Evolutionary conservation across 176 grass and related monocot genomes (phyloP), one percentile per base, ranked within the genome.

Genomic region (Rhipidocladum racemiflorum): DNA sequence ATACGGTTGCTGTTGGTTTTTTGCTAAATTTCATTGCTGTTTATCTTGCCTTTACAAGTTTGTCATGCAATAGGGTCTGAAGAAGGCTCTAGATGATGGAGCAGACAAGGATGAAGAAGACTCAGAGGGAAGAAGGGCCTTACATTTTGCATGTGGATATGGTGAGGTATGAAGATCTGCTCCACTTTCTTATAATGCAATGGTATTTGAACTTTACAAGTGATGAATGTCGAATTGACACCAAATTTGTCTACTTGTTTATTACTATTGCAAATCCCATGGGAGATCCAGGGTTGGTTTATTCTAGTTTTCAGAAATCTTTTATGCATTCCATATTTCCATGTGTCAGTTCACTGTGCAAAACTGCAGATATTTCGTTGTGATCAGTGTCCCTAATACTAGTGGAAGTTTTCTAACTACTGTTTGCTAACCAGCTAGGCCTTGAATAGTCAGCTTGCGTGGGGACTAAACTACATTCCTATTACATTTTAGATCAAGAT

Each of bases 61-160:
- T 43, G 18, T 67, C 53, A 53, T 61, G 14, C 23, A 80, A 76
- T 40, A 91, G 92, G 89, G 86, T 68, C 86, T 97, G 81, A 92
- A 97, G 88, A 97, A 92, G 65, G 92, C 92, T 77, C 72, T 97
- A 49, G 92, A 89, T 29, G 84, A 68, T 86, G 92, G 95, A 79
- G 81, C 77, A 57, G 81, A 97, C 81, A 94, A 97, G 78, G 90
- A 97, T 77, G 90, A 92, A 91, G 95, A 97, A 82, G 95, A 97
- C 56, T 90, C 88, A 0, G 95, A 97, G 81, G 92, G 92, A 75
- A 90, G 95, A 79, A 94, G 92, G 86, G 92, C 95, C 74, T 89
- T 97, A 57, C 95, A 97, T 88, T 97, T 97, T 94, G 92, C 95
- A 67, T 97, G 95, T 91, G 95, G 95, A 24, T 97, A 97, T 32